Conservation (phyloP, 305 asterid species). For the Fraxinus dipetala region DNA sequence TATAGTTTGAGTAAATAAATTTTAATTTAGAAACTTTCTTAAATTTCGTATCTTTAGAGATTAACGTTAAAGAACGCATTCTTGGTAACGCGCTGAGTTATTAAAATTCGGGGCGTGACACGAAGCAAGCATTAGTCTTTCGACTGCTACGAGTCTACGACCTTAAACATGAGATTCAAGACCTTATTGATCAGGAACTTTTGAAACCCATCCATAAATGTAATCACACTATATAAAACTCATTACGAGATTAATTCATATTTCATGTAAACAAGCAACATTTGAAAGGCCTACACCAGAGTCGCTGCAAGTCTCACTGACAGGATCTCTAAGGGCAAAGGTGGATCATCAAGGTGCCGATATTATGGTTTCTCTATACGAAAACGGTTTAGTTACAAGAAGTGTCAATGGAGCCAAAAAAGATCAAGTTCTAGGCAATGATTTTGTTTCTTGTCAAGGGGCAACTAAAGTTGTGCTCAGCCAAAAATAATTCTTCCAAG, state of each 20-base stretch:
- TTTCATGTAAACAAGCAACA: slow-evolving; percentile 39
- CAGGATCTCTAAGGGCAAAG: slow-evolving; percentile 55
- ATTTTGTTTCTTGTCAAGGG: slow-evolving; percentile 70
- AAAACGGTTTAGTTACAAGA: slow-evolving; percentile 54
- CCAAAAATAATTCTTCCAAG: slow-evolving; percentile 55
- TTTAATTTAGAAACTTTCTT: too few species aligned
- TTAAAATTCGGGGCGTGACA: too few species aligned
- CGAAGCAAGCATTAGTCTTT: too few species aligned
- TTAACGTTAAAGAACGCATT: too few species aligned
- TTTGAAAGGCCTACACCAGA: slow-evolving; percentile 51
- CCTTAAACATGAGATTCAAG: background rate
- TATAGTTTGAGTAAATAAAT: too few species aligned
- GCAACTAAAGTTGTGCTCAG: slow-evolving; percentile 61
- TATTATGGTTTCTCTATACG: slow-evolving; percentile 70
- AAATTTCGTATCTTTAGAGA: too few species aligned
- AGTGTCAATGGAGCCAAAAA: slow-evolving; percentile 59
- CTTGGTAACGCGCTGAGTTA: too few species aligned
- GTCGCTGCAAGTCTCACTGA: slow-evolving; percentile 51
- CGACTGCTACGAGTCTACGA: too few species aligned
- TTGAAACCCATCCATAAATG: background rate
- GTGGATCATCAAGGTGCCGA: slow-evolving; percentile 48
- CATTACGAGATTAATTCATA: background rate
- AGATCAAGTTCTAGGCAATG: slow-evolving; percentile 60
- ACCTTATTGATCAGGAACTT: background rate
- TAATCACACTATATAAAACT: background rate